Base-by-base conservation (phyloP, 1,284 basidiomycete species). In the Ustanciosporium gigantosporum region DNA sequence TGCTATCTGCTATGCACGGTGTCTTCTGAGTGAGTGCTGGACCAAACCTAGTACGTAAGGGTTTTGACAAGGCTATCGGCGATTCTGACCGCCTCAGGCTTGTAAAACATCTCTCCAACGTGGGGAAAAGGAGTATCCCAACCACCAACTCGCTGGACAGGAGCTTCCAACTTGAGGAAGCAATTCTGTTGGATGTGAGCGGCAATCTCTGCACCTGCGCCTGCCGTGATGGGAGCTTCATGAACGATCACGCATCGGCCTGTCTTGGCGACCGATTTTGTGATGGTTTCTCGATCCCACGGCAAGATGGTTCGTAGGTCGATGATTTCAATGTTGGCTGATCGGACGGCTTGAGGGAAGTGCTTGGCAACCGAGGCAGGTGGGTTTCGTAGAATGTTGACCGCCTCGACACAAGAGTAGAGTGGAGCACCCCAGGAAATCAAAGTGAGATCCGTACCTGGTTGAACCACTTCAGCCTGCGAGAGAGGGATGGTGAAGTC, bases 351-450 rank as follows among this genome's bases (percentile, higher is more conserved):
- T 7, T 79, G 57, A 0, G 91, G 90, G 15, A 95, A 81, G 61
- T 88, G 84, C 8, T 81, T 77, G 22, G 85, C 84, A n/a, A 95
- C 46, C 80, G 15, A 82, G 4, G 83, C 77, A 0, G 88, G 85
- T 0, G 93, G 91, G 49, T 82, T 81, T 3, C 78, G 78, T 17
- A 92, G 80, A 72, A 90, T 80, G 59, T 84, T 82, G 3, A 91
- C 74, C 0, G 89, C 88, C 37, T 87, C 83, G 79, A 93, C 89
- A 78, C 90, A 91, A 57, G 89, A 87, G 80, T 92, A 95, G 20
- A 96, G 79, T 0, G 92, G 90, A 13, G 91, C 93, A 14, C 92
- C 92, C 85, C 90, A 96, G 4, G 89, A 86, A 22, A 96, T 82
- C 5, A 96, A 79, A 0, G 93, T 96, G 8, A 96, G 79, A 74